Evolutionary conservation across 2,329 filamentous ascomycete genomes (phyloP).

Genomic region (Fusarium heterosporum): DNA sequence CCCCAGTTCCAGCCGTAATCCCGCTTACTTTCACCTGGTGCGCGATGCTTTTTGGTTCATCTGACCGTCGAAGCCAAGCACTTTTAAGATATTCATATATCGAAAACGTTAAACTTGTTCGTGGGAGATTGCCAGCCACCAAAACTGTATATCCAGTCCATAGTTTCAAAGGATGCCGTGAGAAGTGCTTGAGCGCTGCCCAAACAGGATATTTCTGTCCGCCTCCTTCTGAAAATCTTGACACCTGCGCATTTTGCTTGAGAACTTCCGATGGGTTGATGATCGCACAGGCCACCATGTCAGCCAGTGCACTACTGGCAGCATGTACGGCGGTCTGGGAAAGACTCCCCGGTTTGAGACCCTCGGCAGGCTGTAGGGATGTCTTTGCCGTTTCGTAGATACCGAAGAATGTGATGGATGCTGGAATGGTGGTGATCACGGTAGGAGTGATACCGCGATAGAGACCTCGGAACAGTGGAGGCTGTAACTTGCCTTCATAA

Average conservation of each 20-base stretch:
- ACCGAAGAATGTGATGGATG: conserved; percentile 28
- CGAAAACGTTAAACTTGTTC: conserved; percentile 28
- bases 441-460: conserved; percentile 32
- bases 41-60: not conserved
- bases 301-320: conserved; percentile 23
- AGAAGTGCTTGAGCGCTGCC: conserved; percentile 17
- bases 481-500: conserved; percentile 14
- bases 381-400: conserved; percentile 27
- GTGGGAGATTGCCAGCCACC: conserved; percentile 30
- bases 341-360: not conserved
- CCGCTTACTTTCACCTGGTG: conserved; percentile 29
- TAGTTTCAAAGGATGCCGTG: conserved; percentile 18
- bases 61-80: not conserved
- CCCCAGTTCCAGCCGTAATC: conserved; percentile 26
- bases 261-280: conserved; percentile 35
- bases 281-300: conserved; percentile 32
- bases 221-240: conserved; percentile 14
- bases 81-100: conserved; percentile 32
- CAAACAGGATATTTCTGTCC: conserved; percentile 6
- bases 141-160: conserved; percentile 34
- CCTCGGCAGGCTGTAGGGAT: conserved; percentile 6
- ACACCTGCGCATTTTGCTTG: conserved; percentile 29
- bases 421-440: conserved; percentile 24
- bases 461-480: conserved; percentile 9
- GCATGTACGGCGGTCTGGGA: conserved; percentile 21